Evolutionary conservation across 768 basidiomycete species (phyloP), one percentile per base, ranked within the genome.

Genomic region (Leccinum disarticulatum): DNA sequence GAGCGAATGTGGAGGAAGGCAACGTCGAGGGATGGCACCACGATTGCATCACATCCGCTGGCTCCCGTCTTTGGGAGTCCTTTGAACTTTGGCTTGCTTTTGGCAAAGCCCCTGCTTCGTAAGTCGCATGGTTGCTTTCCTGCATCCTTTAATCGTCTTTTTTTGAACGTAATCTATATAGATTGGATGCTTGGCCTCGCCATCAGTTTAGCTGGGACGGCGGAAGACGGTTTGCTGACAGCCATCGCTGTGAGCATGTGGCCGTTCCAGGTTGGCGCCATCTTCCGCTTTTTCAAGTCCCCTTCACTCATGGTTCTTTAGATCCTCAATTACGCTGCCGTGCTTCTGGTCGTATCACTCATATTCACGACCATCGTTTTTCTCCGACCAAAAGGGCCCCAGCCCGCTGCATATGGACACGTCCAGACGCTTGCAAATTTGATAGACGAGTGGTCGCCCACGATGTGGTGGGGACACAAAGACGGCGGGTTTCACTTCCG

Each of bases 161-260:
- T 57, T 25, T 57, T n/a, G 53, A 58, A 30, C 11, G 17, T 25
- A 33, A 2, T 17, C 14, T 38, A 17, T 38, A 10, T 43, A 73
- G 71, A 73, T 52, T 72, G 71, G 73, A 73, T 74, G 73, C 64
- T 74, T 36, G 71, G 71, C 7, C 69, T 74, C 28, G 67, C 71
- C 6, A 64, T 70, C 49, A 63, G 49, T 57, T 61, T 66, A 31
- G 56, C 55, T 0, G 61, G 66, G 33, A 61, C 56, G 1, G 68
- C 70, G 28, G 52, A 55, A 28, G 3, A 47, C 3, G 63, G 56
- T 2, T 35, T 50, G 15, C 46, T 73, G 36, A 59, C 47, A 0
- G 56, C 65, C 8, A 63, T 70, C 33, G 49, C 52, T 5, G 61
- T 70, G 50, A 61, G 49, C 61, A 74, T 73, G 70, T 70, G 61